A percentile compares a stretch with the other conserved stretches of the same genome.
Evolutionary conservation across 1,284 basidiomycete genomes (phyloP).

Genomic region (Naganishia sp.): DNA sequence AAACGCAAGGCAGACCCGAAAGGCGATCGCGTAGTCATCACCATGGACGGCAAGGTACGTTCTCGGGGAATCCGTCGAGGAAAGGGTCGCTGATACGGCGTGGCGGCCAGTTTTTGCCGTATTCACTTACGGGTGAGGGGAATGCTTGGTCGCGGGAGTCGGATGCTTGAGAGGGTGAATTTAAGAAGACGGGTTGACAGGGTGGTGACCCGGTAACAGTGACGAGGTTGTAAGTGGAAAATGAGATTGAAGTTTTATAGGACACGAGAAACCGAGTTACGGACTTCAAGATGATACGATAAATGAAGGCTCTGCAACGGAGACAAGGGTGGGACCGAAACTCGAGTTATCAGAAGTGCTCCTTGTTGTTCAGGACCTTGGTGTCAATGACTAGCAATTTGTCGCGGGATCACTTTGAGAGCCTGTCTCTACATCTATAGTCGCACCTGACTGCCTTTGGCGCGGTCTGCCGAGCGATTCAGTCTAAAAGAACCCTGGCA

Average conservation of each 20-base stretch:
- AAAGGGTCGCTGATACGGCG: not conserved
- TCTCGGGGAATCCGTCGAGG: not conserved
- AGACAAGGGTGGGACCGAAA: no score
- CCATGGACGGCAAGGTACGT: conserved; percentile 69
- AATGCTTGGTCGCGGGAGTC: conserved; percentile 30
- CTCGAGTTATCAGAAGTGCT: no score
- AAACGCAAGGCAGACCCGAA: conserved; percentile 75
- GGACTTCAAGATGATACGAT: no score
- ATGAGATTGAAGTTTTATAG: not conserved
- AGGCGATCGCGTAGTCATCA: conserved; percentile 77
- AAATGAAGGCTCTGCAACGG: no score
- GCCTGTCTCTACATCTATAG: no score
- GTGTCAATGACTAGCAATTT: no score
- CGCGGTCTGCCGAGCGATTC: no score
- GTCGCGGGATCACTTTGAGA: no score
- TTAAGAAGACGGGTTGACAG: no score
- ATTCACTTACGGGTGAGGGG: conserved; percentile 55
- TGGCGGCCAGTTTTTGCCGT: conserved; percentile 63
- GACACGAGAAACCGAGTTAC: not conserved
- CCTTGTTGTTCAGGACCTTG: no score
- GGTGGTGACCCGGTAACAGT: not conserved
- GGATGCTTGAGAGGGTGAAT: not conserved
- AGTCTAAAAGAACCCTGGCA: no score
- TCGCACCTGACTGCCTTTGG: no score
- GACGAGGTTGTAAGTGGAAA: not conserved